These are phyloP conservation scores for Smittium mucronatum DNA, from an alignment of 371 early-diverging fungal genomes.

Conservation along the genomic window DNA sequence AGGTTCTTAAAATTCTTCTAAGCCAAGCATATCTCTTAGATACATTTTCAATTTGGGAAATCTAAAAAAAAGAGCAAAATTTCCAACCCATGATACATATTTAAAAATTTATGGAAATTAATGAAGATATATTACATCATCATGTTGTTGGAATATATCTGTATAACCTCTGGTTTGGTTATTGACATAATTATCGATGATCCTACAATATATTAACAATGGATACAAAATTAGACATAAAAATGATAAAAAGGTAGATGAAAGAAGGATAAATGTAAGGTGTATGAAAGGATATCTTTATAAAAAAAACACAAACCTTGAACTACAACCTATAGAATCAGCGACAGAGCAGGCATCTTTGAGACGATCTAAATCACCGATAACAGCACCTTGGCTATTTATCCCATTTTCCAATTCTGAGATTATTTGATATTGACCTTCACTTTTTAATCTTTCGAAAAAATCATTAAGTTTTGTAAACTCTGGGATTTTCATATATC, in stretches of 20 bases:
- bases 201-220: conserved; percentile 8
- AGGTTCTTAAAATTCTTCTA: conserved; percentile 65
- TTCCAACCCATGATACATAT: background rate
- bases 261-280: background rate
- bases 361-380: conserved; percentile 40
- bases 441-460: conserved; percentile 45
- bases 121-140: conserved; percentile 39
- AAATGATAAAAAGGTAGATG: background rate
- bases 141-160: conserved; percentile 58
- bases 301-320: conserved; percentile 17
- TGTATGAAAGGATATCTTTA: background rate
- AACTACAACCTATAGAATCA: conserved; percentile 43
- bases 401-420: conserved; percentile 59
- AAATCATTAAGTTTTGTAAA: conserved; percentile 39
- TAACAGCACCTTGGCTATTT: conserved; percentile 25
- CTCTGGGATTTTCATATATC: conserved; percentile 3
- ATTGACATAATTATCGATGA: conserved; percentile 69
- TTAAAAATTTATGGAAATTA: background rate
- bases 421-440: conserved; percentile 56
- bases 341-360: conserved; percentile 67
- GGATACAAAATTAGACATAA: no score
- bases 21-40: conserved; percentile 88
- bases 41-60: conserved; percentile 69
- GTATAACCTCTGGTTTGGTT: conserved; percentile 71
- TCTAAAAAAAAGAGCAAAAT: background rate